These are phyloP conservation scores for Durio zibethinus DNA, from an alignment of 345 rosid species.

Conservation along the genomic window DNA sequence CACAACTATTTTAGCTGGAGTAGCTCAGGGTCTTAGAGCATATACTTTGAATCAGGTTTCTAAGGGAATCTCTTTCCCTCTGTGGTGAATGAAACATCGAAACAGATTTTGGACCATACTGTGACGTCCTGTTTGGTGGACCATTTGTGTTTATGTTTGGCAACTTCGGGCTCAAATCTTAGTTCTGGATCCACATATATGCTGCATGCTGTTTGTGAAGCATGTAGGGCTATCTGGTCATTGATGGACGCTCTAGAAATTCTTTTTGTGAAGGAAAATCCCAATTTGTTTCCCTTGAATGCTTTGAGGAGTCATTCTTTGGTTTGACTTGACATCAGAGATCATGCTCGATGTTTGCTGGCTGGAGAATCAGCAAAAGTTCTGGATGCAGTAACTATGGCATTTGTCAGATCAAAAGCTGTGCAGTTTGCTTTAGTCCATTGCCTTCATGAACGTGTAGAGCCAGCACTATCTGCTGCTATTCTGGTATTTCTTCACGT, in stretches of 20 bases:
- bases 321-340: constrained; percentile 53
- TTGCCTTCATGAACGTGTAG: constrained; percentile 79
- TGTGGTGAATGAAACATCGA: constrained; percentile 37
- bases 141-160: constrained; percentile 73
- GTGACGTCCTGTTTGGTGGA: constrained; percentile 75
- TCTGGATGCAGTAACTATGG: constrained; percentile 63
- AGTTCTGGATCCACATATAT: constrained; percentile 71
- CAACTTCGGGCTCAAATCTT: constrained; percentile 76
- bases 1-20: constrained; percentile 52
- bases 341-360: constrained; percentile 54
- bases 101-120: constrained; percentile 72
- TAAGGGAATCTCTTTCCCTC: constrained; percentile 41
- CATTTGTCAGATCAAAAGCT: constrained; percentile 73
- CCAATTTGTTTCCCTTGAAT: constrained; percentile 59
- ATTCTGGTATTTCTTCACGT: constrained; percentile 61
- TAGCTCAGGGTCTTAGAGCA: constrained; percentile 53
- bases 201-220: constrained; percentile 77
- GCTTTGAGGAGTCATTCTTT: constrained; percentile 50
- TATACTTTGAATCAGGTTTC: constrained; percentile 32
- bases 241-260: constrained; percentile 67
- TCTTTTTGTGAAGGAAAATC: constrained; percentile 43
- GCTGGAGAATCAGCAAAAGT: constrained; percentile 60
- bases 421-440: constrained; percentile 70
- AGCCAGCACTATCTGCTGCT: constrained; percentile 53
- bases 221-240: constrained; percentile 75